Evolutionary conservation across 2,329 filamentous ascomycete genomes (phyloP).

Genomic region (Pseudogymnoascus pannorum): DNA sequence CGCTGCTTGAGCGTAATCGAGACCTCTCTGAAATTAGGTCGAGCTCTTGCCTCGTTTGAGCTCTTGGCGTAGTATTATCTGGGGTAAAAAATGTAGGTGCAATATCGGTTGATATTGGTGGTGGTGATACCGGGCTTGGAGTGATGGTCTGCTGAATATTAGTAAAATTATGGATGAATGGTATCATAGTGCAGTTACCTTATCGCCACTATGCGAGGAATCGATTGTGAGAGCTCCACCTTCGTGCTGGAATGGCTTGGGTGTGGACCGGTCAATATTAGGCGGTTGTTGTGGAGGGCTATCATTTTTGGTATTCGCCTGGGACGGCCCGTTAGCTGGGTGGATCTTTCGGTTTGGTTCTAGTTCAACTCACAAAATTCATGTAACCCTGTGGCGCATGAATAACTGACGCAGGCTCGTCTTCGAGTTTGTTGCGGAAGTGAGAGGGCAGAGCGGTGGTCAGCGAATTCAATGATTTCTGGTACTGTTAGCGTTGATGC

Average conservation of each 20-base stretch:
- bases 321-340: not conserved
- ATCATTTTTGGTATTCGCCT: slow-evolving; percentile 18
- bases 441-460: slow-evolving; percentile 51
- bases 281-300: slow-evolving; percentile 15
- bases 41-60: slow-evolving; percentile 74
- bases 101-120: slow-evolving; percentile 70
- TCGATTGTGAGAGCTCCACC: not conserved
- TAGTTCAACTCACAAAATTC: slow-evolving; percentile 56
- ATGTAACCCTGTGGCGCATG: slow-evolving; percentile 80
- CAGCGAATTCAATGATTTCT: slow-evolving; percentile 22
- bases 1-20: slow-evolving; percentile 56
- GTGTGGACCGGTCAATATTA: slow-evolving; percentile 9
- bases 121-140: slow-evolving; percentile 39
- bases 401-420: slow-evolving; percentile 83
- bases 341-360: not conserved
- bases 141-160: slow-evolving; percentile 20
- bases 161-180: not conserved
- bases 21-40: slow-evolving; percentile 46
- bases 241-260: slow-evolving; percentile 7
- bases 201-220: slow-evolving; percentile 18
- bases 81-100: slow-evolving; percentile 57
- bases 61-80: slow-evolving; percentile 69
- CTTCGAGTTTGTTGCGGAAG: slow-evolving; percentile 53
- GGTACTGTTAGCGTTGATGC: not conserved
- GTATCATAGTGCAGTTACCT: slow-evolving; percentile 17